phyloP scores from a whole-genome alignment of 2,329 filamentous ascomycete genomes.

The Aspergillus terreus region DNA sequence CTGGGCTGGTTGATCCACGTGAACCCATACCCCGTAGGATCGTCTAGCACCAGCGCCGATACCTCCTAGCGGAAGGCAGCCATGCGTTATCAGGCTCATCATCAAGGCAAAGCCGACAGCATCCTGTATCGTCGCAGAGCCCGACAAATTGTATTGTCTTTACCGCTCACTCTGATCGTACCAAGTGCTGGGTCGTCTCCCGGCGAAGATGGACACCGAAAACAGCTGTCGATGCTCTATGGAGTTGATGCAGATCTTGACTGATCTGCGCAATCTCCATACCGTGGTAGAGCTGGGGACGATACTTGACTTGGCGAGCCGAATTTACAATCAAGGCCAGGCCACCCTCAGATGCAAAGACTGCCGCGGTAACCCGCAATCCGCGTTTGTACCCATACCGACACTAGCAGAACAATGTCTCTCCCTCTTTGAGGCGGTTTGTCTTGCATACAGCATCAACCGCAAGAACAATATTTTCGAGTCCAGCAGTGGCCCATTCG shows the following conservation, averaged over 20 bases:
- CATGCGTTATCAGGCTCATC: no score
- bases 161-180: no score
- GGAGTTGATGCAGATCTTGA: constrained; percentile 18
- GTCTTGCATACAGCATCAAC: constrained; percentile 22
- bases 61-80: no score
- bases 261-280: constrained; percentile 21
- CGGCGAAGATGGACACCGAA: constrained; percentile 13
- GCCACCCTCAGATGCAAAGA: constrained; percentile 19
- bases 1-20: background rate
- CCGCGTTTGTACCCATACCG: constrained; percentile 36
- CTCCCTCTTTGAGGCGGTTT: constrained; percentile 23
- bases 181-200: background rate
- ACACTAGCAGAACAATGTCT: constrained; percentile 34
- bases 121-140: no score
- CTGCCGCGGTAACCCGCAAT: constrained; percentile 17
- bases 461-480: constrained; percentile 22
- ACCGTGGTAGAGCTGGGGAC: constrained; percentile 25
- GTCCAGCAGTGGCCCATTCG: constrained; percentile 16
- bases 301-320: constrained; percentile 20
- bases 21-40: no score
- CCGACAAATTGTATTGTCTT: no score
- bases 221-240: constrained; percentile 22
- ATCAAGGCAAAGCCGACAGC: background rate
- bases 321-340: constrained; percentile 20
- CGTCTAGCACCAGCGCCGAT: no score